Conservation (phyloP, 768 basidiomycete genomes). For the Multifurca ochricompacta region DNA sequence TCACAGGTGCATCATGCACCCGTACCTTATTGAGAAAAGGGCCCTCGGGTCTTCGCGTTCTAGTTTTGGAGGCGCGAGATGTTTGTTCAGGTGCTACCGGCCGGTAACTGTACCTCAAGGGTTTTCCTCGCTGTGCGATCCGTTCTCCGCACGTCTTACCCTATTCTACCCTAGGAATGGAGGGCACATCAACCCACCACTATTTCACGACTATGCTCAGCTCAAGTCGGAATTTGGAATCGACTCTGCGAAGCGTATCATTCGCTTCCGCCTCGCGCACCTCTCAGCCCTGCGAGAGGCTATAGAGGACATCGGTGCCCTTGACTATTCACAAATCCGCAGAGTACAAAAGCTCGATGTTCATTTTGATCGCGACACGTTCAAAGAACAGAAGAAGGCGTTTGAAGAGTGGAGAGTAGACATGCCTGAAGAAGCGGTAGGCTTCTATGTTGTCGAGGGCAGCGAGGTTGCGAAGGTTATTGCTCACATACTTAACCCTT, state of each 20-base stretch:
- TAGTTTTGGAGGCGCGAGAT: constrained; percentile 79
- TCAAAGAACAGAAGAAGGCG: constrained; percentile 35
- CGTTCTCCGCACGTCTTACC: neutral
- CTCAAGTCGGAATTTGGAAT: constrained; percentile 42
- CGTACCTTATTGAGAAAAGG: constrained; percentile 40
- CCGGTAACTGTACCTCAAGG: constrained; percentile 38
- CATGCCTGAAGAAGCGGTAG: constrained; percentile 40
- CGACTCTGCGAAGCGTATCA: constrained; percentile 41
- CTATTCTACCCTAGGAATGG: constrained; percentile 44
- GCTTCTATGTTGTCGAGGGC: constrained; percentile 27
- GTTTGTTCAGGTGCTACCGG: constrained; percentile 69
- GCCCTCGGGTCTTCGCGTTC: constrained; percentile 34
- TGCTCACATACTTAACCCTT: no score
- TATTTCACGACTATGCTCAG: constrained; percentile 50
- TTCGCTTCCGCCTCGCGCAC: constrained; percentile 57
- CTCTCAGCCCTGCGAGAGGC: constrained; percentile 39
- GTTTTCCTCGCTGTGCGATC: no score
- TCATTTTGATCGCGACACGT: constrained; percentile 38
- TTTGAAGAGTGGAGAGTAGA: constrained; percentile 41
- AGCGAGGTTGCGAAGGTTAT: constrained; percentile 31
- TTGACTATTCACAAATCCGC: constrained; percentile 48
- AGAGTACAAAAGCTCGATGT: constrained; percentile 53
- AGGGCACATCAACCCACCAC: constrained; percentile 54
- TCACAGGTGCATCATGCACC: constrained; percentile 58
- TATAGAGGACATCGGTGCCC: constrained; percentile 46